Evolutionary conservation across 1,284 basidiomycete genomes (phyloP).

Genomic region (Malassezia arunalokei): DNA sequence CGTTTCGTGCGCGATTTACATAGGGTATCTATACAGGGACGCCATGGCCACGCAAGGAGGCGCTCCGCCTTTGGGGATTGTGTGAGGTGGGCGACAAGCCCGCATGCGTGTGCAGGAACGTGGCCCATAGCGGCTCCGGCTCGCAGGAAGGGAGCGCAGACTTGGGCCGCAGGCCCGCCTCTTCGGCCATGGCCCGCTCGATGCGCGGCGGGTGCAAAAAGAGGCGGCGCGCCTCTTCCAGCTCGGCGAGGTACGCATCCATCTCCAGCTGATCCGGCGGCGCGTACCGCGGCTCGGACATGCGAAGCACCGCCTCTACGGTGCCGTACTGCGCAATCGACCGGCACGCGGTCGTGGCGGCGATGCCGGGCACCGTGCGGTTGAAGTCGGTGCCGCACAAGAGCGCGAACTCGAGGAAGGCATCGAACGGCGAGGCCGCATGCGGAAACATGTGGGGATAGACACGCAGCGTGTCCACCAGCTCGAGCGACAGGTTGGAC

Average conservation of each 20-base stretch:
- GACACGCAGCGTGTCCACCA: conserved; percentile 25
- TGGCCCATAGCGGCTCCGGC: neutral
- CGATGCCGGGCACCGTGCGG: conserved; percentile 35
- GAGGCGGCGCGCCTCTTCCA: conserved; percentile 26
- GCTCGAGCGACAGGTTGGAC: conserved; percentile 20
- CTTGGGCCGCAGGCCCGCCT: neutral
- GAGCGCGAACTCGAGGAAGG: conserved; percentile 39
- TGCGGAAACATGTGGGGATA: conserved; percentile 23
- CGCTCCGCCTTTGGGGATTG: too few relatives aligned
- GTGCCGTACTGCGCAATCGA: neutral
- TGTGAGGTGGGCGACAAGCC: neutral
- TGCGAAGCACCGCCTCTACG: neutral
- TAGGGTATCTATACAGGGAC: too few relatives aligned
- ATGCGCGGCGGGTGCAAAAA: conserved; percentile 27
- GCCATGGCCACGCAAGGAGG: too few relatives aligned
- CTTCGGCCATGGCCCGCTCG: neutral
- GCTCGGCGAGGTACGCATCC: conserved; percentile 29
- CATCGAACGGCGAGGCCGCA: conserved; percentile 13
- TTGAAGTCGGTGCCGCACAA: conserved; percentile 45
- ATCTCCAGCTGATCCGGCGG: conserved; percentile 28
- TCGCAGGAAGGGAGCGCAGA: too few relatives aligned
- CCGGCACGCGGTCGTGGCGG: conserved; percentile 6
- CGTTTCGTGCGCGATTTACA: neutral
- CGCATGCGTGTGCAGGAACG: neutral
- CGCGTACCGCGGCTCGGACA: conserved; percentile 12